Base-by-base conservation (phyloP, 768 basidiomycete species). In the Tephrocybe sp. region DNA sequence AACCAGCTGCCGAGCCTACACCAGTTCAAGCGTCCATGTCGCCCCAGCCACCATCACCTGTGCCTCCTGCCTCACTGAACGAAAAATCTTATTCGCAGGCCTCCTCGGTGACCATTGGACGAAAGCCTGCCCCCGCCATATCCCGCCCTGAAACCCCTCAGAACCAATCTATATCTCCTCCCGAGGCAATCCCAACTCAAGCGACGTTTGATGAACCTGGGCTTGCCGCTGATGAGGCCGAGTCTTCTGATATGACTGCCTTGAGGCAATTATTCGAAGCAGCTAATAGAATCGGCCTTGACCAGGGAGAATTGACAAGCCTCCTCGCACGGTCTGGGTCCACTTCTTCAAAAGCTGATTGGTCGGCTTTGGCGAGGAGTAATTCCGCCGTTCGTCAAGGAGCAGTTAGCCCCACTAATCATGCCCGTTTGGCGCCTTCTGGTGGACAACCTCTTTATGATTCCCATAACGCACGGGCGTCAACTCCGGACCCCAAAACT, bases 211-310 rank as follows among this genome's bases (percentile, higher is more conserved):
- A 38, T 33, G 39, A 47, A 33, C 48, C 20, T 43, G 36, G 38
- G 18, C 28, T 51, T 40, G 39, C 59, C 47, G 40, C 63, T 6
- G 60, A 60, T 38, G 56, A 60, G 20, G 53, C 62, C 37, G 66
- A 70, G 44, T 64, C 69, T 45, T 61, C 77, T 34, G 56, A 58
- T 41, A 43, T 53, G 50, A 45, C 14, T 20, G 71, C 72, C 44
- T 70, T 92, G 48, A 80, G 76, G 63, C 87, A 90, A 62, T 67
- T 93, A 21, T 90, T 88, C 57, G 81, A 84, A 61, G 90, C 89
- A 20, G 90, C 88, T 1, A 77, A 74, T 11, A 83, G 83, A 59
- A 79, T 92, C 32, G 90, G 89, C 25, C 76, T 93, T 30, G 87
- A 91, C 68, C 84, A 84, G 59, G 74, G 68, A 14, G 88, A 81